A percentile compares a stretch with the other conserved stretches of the same genome.
Conservation (phyloP, 2,329 filamentous ascomycete species). For the Aureobasidium sp. region DNA sequence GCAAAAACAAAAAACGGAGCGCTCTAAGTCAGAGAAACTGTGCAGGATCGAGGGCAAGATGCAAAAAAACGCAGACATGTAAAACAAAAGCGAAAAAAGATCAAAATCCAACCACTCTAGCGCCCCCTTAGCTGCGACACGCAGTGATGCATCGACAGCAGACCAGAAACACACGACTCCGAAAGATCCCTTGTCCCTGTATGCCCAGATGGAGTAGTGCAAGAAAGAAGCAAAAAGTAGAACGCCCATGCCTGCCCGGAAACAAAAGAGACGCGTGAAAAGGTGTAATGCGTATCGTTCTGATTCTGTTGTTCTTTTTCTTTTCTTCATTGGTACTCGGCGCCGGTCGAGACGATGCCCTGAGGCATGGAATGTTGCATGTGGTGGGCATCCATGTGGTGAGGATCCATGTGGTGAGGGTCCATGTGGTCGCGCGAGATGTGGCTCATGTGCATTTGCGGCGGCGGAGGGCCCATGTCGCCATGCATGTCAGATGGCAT, state of each 20-base stretch:
- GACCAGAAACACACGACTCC: not conserved
- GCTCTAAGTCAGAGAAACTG: not conserved
- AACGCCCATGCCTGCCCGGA: not conserved
- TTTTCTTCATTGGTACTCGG: slow-evolving; percentile 14
- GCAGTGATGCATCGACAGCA: not conserved
- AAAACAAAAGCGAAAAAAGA: not conserved
- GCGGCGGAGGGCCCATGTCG: slow-evolving; percentile 21
- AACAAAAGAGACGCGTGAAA: slow-evolving; percentile 14
- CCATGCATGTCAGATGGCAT: slow-evolving; percentile 10
- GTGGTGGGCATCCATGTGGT: not conserved
- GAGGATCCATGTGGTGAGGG: not conserved
- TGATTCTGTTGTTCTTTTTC: not conserved
- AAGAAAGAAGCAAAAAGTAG: not conserved
- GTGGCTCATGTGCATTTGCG: slow-evolving; percentile 27
- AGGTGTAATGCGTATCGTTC: slow-evolving; percentile 1
- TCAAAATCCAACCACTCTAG: not conserved
- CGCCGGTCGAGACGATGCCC: slow-evolving; percentile 4
- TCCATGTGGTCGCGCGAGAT: slow-evolving; percentile 10
- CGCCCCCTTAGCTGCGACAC: not conserved
- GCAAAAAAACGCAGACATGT: not conserved
- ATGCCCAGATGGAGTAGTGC: not conserved
- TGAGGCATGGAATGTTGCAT: slow-evolving; percentile 3
- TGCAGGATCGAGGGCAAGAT: not conserved
- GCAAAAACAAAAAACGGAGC: not conserved
- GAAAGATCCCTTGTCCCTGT: not conserved